These are phyloP conservation scores for Trichophaea hybrida DNA, from an alignment of 2,329 filamentous ascomycete species.

Conservation along the genomic window DNA sequence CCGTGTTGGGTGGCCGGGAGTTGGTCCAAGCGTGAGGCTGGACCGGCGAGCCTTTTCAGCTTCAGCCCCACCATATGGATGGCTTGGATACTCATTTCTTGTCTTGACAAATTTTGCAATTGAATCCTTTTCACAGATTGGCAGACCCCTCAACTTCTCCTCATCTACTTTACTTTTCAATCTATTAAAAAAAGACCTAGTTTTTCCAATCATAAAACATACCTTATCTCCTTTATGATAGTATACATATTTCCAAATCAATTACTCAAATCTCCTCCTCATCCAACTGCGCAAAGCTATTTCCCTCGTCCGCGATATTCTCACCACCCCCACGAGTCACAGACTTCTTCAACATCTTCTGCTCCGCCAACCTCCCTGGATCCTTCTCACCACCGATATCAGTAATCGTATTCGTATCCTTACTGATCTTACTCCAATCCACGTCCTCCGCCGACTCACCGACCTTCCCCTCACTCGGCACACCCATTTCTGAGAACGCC, in stretches of 20 bases:
- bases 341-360: constrained; percentile 11
- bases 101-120: no score
- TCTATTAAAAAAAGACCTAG: no score
- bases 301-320: neutral
- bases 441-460: constrained; percentile 7
- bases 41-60: no score
- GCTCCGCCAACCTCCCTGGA: constrained; percentile 19
- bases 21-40: no score
- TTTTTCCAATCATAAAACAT: no score
- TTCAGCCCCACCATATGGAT: no score
- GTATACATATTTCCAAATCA: no score
- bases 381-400: constrained; percentile 21
- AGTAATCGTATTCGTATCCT: constrained; percentile 10
- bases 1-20: no score
- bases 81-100: no score
- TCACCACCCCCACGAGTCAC: neutral
- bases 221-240: neutral
- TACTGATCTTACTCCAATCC: constrained; percentile 16
- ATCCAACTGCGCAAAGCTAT: neutral
- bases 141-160: no score
- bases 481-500: neutral
- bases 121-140: no score
- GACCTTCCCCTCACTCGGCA: neutral
- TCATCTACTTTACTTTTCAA: no score
- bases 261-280: neutral